A percentile compares a stretch with the other conserved stretches of the same genome.
Evolutionary conservation across 306 rosid genomes (phyloP).

Genomic region (Potentilla sterilis): DNA sequence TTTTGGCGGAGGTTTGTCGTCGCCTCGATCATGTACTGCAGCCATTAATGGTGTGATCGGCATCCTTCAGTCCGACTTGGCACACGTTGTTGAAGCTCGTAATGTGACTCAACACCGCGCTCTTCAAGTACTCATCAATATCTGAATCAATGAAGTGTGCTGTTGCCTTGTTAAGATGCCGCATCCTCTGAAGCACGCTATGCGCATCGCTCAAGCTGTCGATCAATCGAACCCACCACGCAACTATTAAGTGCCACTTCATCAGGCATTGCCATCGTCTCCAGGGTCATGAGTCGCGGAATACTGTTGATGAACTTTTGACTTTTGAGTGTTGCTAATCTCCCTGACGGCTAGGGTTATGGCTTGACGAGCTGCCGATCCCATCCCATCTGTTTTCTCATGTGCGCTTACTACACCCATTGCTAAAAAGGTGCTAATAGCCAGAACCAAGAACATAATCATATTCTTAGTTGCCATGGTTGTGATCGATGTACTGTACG

Average conservation of each 20-base stretch:
- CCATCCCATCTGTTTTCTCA: not conserved
- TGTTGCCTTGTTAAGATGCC: not conserved
- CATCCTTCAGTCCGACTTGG: constrained; percentile 10
- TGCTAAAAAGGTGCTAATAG: constrained; percentile 5
- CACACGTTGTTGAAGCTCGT: constrained; percentile 15
- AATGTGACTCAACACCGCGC: not conserved
- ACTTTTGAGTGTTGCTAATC: not conserved
- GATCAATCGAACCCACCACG: constrained; percentile 18
- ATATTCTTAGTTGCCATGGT: constrained; percentile 24
- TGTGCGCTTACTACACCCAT: not conserved
- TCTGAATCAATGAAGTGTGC: not conserved
- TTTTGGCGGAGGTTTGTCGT: no score
- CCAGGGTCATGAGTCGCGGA: constrained; percentile 8
- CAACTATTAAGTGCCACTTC: constrained; percentile 6
- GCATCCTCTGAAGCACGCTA: constrained; percentile 2
- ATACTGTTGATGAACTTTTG: constrained; percentile 5
- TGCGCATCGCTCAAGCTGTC: constrained; percentile 1
- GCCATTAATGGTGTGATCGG: constrained; percentile 28
- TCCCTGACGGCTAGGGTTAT: constrained; percentile 17
- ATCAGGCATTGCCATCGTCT: not conserved
- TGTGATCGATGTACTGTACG: not conserved
- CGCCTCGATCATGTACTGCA: no score
- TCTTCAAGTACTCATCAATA: not conserved
- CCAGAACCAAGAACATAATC: constrained; percentile 8
- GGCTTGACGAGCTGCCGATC: constrained; percentile 20